phyloP scores from a whole-genome alignment of 192 early-diverging fungal genomes.

The Coemansia sp. region DNA sequence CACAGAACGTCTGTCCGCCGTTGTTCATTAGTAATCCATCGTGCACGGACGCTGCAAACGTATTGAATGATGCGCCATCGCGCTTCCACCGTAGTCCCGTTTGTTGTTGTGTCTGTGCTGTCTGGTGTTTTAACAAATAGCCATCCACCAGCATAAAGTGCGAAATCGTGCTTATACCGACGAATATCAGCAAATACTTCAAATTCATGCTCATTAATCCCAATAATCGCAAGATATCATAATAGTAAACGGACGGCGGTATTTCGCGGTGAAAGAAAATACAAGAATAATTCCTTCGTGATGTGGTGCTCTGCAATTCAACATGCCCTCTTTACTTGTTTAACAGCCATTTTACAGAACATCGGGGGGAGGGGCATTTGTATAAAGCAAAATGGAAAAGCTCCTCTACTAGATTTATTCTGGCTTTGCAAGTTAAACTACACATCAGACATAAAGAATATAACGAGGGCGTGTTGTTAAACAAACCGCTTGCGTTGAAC shows the following conservation, averaged over 20 bases:
- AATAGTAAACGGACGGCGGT: neutral
- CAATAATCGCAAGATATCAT: neutral
- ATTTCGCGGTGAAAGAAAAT: neutral
- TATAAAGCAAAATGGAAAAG: neutral
- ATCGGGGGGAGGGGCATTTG: neutral
- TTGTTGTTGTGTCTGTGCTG: neutral
- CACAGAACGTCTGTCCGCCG: slow-evolving; percentile 7
- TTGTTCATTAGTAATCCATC: neutral
- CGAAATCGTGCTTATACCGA: neutral
- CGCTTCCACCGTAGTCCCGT: neutral
- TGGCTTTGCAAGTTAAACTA: neutral
- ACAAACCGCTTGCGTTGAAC: too few species aligned
- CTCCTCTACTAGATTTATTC: neutral
- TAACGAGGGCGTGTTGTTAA: neutral
- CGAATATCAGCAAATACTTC: neutral
- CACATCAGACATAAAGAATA: neutral
- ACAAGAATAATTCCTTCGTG: neutral
- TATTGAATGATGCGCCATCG: neutral
- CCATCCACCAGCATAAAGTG: neutral
- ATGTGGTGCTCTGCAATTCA: neutral
- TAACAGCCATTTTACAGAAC: neutral
- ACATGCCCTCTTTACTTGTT: neutral
- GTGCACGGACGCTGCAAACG: neutral
- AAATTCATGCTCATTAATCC: neutral
- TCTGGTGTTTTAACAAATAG: neutral